Base-by-base conservation (phyloP, 192 early-diverging fungal genomes). In the Gigaspora rosea region DNA sequence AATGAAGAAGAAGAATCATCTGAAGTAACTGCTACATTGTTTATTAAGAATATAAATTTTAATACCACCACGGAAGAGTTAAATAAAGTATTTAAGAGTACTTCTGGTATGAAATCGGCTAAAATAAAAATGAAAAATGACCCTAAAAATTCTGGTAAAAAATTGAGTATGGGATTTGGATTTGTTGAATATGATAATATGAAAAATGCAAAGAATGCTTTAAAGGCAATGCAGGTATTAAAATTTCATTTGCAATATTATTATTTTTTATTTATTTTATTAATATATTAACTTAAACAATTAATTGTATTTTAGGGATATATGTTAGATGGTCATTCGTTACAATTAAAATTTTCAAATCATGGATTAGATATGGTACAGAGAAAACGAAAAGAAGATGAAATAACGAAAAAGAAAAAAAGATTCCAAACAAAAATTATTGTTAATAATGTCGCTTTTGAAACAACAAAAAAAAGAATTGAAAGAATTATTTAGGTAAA, bases 31-130 rank as follows among this genome's bases (percentile, higher is more conserved):
- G 80, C 92, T 7, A 95, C 95, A 13, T 81, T 99, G 73, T 99
- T 98, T 88, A 90, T 99, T 80, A 99, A 99, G 86, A 99, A 99
- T 73, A 86, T 99, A n/a, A n/a, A n/a, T n/a, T n/a, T n/a, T n/a
- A n/a, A n/a, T n/a, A n/a, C n/a, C n/a, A n/a, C n/a, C n/a, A n/a
- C n/a, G n/a, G n/a, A n/a, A n/a, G n/a, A n/a, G n/a, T n/a, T n/a
- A n/a, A n/a, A n/a, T n/a, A n/a, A n/a, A n/a, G n/a, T n/a, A n/a
- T n/a, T n/a, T n/a, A n/a, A n/a, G n/a, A n/a, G n/a, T n/a, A n/a
- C n/a, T n/a, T n/a, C n/a, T n/a, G n/a, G n/a, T n/a, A n/a, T n/a
- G n/a, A n/a, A n/a, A n/a, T n/a, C n/a, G n/a, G n/a, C n/a, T n/a
- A n/a, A n/a, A n/a, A n/a, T n/a, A n/a, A n/a, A n/a, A n/a, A n/a